Base-by-base conservation (phyloP, 179 eudicot species). In the Gypsophila paniculata region DNA sequence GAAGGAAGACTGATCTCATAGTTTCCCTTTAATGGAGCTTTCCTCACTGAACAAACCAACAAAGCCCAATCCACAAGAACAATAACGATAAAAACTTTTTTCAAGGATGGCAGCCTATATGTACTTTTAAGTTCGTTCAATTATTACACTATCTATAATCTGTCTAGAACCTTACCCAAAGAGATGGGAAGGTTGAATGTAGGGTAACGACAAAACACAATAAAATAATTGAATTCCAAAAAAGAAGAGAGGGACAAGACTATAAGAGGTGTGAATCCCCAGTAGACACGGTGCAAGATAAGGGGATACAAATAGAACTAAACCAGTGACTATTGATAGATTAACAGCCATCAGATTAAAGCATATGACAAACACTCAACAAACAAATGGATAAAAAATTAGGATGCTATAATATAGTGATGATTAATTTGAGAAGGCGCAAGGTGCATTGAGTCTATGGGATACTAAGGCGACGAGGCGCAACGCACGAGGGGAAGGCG, bases 131-230 rank as follows among this genome's bases (percentile, higher is more conserved):
- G 32, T 57, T 19, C 52, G 10, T 57, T 57, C 32, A 57, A 57
- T 23, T 10, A 57, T 22, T 21, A 32, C 61, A 23, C 61, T 8
- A 22, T 1, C 2, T 57, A 57, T 57, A 19, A 57, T 22, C 12
- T 57, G 61, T 12, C 61, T 21, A 57, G 14, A 57, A 57, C 32
- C 61, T 22, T 21, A 57, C 61, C 61, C 61, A 57, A 57, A 57
- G 32, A 7, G 29, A 57, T 57, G 22, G 59, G 61, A 57, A 22
- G 61, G 61, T 57, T 4, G 32, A 57, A 22, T 57, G 21, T 57
- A 57, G 61, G 15, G 29, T 57, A 57, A 57, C 26, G 23, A 60
- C n/a, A 60, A 60, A 60, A 60, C 39, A 25, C 38, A 60, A 60
- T 23, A 11, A 26, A 9, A 17, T 3, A 60, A 60, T 26, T 26